A percentile compares a stretch with the other conserved stretches of the same genome.
Conservation (phyloP, 139 green algal genomes). For the Pleodorina starrii region DNA sequence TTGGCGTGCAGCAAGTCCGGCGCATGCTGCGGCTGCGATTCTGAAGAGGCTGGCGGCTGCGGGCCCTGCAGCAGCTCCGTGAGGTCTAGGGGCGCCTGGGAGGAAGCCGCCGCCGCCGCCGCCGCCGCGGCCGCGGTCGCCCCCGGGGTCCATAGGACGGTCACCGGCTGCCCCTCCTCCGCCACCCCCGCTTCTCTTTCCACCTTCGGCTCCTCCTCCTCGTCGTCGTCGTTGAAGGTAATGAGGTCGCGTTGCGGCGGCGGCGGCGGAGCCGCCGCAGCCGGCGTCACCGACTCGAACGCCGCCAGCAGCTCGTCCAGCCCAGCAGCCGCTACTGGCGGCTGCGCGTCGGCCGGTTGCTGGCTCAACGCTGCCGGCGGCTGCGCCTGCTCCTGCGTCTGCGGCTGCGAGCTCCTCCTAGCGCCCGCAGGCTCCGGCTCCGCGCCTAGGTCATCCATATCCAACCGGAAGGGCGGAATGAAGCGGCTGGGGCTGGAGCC, state of each 20-base stretch:
- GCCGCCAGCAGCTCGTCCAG: too few relatives aligned
- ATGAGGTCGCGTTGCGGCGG: constrained; percentile 7
- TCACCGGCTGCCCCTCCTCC: too few relatives aligned
- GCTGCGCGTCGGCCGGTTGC: background rate
- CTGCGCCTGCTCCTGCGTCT: background rate
- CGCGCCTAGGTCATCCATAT: background rate
- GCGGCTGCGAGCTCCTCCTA: too few relatives aligned
- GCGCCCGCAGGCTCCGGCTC: too few relatives aligned
- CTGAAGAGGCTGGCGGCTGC: too few relatives aligned
- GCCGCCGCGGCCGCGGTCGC: background rate
- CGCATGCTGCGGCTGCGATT: too few relatives aligned
- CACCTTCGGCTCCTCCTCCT: background rate
- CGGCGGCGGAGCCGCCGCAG: background rate
- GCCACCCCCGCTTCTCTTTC: too few relatives aligned
- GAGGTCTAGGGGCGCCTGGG: background rate
- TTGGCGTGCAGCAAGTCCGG: too few relatives aligned
- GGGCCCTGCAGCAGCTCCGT: background rate
- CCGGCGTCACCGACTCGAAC: too few relatives aligned
- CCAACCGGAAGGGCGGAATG: background rate
- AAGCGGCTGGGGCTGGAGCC: too few relatives aligned
- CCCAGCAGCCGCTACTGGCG: background rate
- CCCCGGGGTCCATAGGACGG: too few relatives aligned
- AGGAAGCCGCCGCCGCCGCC: background rate
- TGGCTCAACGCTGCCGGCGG: background rate
- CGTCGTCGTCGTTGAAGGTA: constrained; percentile 23